Percentiles rank a stretch among this genome's conserved stretches.
Conservation (phyloP, 2,329 filamentous ascomycete genomes). For the Stromatinia cepivora region DNA sequence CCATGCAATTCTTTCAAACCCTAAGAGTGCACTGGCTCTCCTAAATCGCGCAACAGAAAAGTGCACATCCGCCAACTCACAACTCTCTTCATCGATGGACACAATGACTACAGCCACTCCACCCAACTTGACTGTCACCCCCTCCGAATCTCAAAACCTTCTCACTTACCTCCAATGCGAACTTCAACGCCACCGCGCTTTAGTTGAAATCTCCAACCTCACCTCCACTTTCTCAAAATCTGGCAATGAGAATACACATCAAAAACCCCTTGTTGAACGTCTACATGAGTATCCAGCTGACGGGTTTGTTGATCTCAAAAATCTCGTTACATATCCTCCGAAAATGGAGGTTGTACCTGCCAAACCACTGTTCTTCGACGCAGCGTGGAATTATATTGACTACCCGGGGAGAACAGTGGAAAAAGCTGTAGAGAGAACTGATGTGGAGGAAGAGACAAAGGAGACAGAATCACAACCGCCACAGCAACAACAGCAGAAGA, state of each 20-base stretch:
- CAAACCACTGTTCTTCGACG: conserved; percentile 93
- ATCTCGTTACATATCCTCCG: conserved; percentile 85
- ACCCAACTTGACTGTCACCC: conserved; percentile 67
- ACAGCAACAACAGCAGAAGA: conserved; percentile 56
- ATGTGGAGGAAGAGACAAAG: conserved; percentile 23
- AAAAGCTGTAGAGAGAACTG: conserved; percentile 36
- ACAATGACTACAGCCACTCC: conserved; percentile 49
- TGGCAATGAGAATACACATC: conserved; percentile 24
- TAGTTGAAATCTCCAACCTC: conserved; percentile 78
- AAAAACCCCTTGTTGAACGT: conserved; percentile 69
- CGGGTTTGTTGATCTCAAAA: conserved; percentile 67
- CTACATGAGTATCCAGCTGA: conserved; percentile 71
- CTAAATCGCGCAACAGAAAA: conserved; percentile 71
- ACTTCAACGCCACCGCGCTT: conserved; percentile 76
- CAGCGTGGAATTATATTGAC: conserved; percentile 96
- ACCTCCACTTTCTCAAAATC: conserved; percentile 42
- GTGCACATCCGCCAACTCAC: conserved; percentile 51
- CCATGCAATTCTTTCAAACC: conserved; percentile 70
- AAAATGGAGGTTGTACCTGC: conserved; percentile 80
- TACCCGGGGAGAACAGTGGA: conserved; percentile 67
- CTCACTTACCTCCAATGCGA: conserved; percentile 65
- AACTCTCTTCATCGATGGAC: conserved; percentile 45
- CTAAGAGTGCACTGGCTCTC: conserved; percentile 81
- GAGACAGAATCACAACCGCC: conserved; percentile 37
- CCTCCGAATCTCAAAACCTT: conserved; percentile 59